Evolutionary conservation across 352 stramenopile genomes (phyloP).

Genomic region (Phytophthora pinifolia): DNA sequence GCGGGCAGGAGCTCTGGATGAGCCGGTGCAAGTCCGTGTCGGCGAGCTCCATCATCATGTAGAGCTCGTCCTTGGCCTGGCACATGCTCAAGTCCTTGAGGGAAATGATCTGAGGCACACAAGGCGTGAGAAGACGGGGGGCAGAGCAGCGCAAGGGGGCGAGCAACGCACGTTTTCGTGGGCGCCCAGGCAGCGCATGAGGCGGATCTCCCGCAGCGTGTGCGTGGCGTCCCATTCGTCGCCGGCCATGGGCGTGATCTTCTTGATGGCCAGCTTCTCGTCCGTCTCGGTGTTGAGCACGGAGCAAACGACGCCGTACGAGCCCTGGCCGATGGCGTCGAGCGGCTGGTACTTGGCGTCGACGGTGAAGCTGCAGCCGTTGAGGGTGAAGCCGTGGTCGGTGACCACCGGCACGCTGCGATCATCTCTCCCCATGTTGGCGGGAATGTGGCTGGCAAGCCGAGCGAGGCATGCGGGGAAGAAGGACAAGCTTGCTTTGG

Average conservation of each 20-base stretch:
- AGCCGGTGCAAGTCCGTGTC: slow-evolving; percentile 93
- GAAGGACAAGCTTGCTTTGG: slow-evolving; percentile 36
- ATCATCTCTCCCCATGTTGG: slow-evolving; percentile 62
- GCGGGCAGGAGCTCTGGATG: slow-evolving; percentile 87
- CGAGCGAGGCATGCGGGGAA: slow-evolving; percentile 30
- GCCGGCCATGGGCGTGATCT: slow-evolving; percentile 91
- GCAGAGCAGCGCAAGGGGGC: background rate
- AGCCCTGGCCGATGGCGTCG: slow-evolving; percentile 91
- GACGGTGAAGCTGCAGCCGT: slow-evolving; percentile 83
- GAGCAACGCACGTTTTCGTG: slow-evolving; percentile 85
- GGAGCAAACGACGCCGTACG: slow-evolving; percentile 93
- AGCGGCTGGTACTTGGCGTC: slow-evolving; percentile 80
- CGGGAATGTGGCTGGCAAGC: background rate
- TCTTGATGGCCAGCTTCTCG: slow-evolving; percentile 92
- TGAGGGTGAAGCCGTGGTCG: slow-evolving; percentile 82
- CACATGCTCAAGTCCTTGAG: slow-evolving; percentile 90
- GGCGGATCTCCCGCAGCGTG: slow-evolving; percentile 88
- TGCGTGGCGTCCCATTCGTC: slow-evolving; percentile 90
- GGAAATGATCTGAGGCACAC: slow-evolving; percentile 74
- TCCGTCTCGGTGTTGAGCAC: slow-evolving; percentile 77
- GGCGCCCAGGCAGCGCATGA: slow-evolving; percentile 86
- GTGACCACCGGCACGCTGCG: slow-evolving; percentile 55
- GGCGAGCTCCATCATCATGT: slow-evolving; percentile 96
- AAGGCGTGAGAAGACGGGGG: background rate
- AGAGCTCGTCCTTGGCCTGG: slow-evolving; percentile 93